A percentile compares a stretch with the other conserved stretches of the same genome.
Conservation (phyloP, 2,329 filamentous ascomycete species). For the Trichoderma sp. region DNA sequence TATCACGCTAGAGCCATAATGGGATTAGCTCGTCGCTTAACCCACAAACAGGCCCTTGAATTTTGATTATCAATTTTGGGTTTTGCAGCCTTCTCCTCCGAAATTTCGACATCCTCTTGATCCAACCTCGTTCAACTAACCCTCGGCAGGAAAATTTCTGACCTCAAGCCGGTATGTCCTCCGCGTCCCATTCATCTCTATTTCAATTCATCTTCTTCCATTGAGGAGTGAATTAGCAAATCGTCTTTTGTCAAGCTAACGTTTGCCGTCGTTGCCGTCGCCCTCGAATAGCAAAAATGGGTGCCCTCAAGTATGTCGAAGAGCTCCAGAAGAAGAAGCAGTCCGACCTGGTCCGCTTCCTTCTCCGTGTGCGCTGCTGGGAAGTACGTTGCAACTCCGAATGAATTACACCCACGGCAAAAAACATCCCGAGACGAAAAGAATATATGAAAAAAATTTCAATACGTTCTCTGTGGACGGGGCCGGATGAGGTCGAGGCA, state of each 20-base stretch:
- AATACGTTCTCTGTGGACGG: constrained; percentile 25
- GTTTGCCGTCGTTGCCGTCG: constrained; percentile 20
- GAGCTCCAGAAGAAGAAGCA: constrained; percentile 99
- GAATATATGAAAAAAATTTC: background rate
- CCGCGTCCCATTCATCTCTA: background rate
- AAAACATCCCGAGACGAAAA: constrained; percentile 5
- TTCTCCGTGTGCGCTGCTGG: constrained; percentile 99
- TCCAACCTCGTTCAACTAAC: constrained; percentile 39
- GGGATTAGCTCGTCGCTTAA: constrained; percentile 41
- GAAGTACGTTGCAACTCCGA: constrained; percentile 72
- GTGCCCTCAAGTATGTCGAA: constrained; percentile 99
- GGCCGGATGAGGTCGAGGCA: constrained; percentile 19
- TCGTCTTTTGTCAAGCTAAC: background rate
- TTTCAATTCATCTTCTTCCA: background rate
- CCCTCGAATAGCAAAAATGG: constrained; percentile 70
- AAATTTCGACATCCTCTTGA: constrained; percentile 36
- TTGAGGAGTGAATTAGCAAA: constrained; percentile 5
- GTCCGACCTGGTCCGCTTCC: constrained; percentile 99
- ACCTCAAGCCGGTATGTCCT: constrained; percentile 42
- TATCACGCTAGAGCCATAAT: constrained; percentile 31
- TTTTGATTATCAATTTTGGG: constrained; percentile 41
- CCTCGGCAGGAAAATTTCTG: constrained; percentile 39
- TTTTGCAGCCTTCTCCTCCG: constrained; percentile 31
- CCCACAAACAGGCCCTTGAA: constrained; percentile 41
- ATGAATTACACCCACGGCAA: background rate